Percentiles rank a stretch among this genome's conserved stretches.
These are phyloP conservation scores for Capsella bursapastoris DNA, from an alignment of 345 rosid genomes.

Conservation along the genomic window DNA sequence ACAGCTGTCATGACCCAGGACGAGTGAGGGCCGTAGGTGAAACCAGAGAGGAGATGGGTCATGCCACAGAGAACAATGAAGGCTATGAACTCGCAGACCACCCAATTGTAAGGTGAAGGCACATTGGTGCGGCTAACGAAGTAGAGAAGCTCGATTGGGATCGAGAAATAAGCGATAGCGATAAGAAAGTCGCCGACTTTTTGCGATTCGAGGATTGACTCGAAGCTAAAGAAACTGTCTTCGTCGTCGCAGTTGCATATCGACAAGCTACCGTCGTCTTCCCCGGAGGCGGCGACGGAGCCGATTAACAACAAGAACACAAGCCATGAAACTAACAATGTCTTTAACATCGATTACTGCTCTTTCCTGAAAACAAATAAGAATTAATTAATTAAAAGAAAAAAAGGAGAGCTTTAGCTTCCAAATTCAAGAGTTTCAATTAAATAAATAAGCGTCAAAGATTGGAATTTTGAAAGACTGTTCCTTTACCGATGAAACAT, in stretches of 20 bases:
- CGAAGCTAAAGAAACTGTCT: conserved; percentile 67
- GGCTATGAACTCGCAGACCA: conserved; percentile 83
- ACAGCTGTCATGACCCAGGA: conserved; percentile 80
- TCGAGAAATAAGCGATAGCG: conserved; percentile 88
- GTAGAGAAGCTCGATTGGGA: conserved; percentile 88
- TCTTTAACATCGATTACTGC: conserved; percentile 59
- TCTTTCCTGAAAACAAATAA: conserved; percentile 16
- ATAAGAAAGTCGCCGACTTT: conserved; percentile 86
- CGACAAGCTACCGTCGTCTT: conserved; percentile 50
- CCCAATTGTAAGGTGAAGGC: conserved; percentile 89
- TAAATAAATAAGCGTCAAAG: not conserved
- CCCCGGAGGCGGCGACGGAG: conserved; percentile 47
- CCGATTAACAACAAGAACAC: conserved; percentile 43
- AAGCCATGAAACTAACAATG: conserved; percentile 52
- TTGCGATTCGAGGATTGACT: conserved; percentile 70
- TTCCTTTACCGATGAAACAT: not conserved
- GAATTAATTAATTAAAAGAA: not conserved
- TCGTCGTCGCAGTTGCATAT: conserved; percentile 93
- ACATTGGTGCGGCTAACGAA: conserved; percentile 88
- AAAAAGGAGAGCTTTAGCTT: not conserved
- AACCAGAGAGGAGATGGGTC: conserved; percentile 90
- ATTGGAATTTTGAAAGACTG: not conserved
- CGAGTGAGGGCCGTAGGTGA: conserved; percentile 79
- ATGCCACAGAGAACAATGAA: conserved; percentile 95
- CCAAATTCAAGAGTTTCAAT: not conserved